Conservation (phyloP, 805 yeast species). For the Sugiyamaella lignohabitans region DNA sequence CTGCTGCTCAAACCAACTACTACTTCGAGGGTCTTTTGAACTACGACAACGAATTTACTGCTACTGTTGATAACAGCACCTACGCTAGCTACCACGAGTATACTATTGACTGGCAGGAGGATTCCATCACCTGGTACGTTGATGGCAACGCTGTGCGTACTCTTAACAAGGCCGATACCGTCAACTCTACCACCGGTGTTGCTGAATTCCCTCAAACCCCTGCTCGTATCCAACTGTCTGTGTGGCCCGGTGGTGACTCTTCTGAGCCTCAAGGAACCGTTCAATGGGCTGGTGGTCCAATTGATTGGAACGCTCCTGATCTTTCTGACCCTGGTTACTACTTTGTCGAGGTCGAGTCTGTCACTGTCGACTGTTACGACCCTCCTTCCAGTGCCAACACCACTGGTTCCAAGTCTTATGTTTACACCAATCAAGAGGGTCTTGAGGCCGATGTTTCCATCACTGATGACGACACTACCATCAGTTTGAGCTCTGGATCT, state of each 20-base stretch:
- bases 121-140: constrained; percentile 59
- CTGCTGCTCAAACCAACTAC: constrained; percentile 66
- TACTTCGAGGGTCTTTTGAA: constrained; percentile 69
- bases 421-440: constrained; percentile 45
- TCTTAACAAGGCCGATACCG: constrained; percentile 49
- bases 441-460: constrained; percentile 46
- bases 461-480: constrained; percentile 58
- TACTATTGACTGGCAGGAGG: constrained; percentile 77
- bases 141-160: constrained; percentile 67
- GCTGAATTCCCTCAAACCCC: constrained; percentile 91
- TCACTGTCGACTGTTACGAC: constrained; percentile 63
- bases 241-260: constrained; percentile 51
- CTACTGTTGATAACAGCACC: constrained; percentile 39
- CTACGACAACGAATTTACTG: constrained; percentile 51
- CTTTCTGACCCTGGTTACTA: constrained; percentile 73
- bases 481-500: constrained; percentile 55
- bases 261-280: constrained; percentile 54
- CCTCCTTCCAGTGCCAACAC: constrained; percentile 52
- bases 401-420: constrained; percentile 46
- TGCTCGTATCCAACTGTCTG: constrained; percentile 63
- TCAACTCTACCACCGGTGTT: constrained; percentile 46
- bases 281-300: constrained; percentile 80
- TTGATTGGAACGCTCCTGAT: constrained; percentile 77
- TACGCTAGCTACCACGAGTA: constrained; percentile 66
- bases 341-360: constrained; percentile 55